These are phyloP conservation scores for Stemphylium lycopersici DNA, from an alignment of 2,329 filamentous ascomycete species.

Conservation along the genomic window DNA sequence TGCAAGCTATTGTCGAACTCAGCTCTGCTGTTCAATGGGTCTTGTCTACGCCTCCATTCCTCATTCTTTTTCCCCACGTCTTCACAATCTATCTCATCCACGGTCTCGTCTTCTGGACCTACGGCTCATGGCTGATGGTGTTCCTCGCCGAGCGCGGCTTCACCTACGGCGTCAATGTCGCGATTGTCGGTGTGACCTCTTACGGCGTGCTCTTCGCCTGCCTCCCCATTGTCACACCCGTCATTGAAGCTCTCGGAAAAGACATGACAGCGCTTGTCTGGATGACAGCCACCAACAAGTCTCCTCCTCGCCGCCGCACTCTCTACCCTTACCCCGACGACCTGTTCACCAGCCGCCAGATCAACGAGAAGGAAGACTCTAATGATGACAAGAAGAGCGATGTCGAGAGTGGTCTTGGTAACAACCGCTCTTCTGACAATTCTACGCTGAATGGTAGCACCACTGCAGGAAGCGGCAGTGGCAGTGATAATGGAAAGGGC, in stretches of 20 bases:
- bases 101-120: conserved; percentile 55
- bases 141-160: conserved; percentile 39
- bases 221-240: conserved; percentile 47
- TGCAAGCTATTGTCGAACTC: conserved; percentile 48
- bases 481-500: background rate
- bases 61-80: conserved; percentile 56
- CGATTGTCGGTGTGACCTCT: conserved; percentile 46
- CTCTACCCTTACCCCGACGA: conserved; percentile 41
- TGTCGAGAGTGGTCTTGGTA: background rate
- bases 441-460: background rate
- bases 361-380: conserved; percentile 8
- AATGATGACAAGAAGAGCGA: background rate
- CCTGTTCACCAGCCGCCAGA: conserved; percentile 19
- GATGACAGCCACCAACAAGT: conserved; percentile 46
- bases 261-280: conserved; percentile 48
- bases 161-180: conserved; percentile 44
- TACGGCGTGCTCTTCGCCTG: conserved; percentile 42
- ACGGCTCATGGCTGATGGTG: conserved; percentile 48
- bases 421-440: no score
- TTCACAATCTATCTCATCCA: conserved; percentile 59
- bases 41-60: conserved; percentile 49
- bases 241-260: conserved; percentile 49
- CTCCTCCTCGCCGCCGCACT: conserved; percentile 39
- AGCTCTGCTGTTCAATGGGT: conserved; percentile 49
- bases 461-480: background rate